Evolutionary conservation across 2,329 filamentous ascomycete species (phyloP).

Genomic region (Claviceps sorghi): DNA sequence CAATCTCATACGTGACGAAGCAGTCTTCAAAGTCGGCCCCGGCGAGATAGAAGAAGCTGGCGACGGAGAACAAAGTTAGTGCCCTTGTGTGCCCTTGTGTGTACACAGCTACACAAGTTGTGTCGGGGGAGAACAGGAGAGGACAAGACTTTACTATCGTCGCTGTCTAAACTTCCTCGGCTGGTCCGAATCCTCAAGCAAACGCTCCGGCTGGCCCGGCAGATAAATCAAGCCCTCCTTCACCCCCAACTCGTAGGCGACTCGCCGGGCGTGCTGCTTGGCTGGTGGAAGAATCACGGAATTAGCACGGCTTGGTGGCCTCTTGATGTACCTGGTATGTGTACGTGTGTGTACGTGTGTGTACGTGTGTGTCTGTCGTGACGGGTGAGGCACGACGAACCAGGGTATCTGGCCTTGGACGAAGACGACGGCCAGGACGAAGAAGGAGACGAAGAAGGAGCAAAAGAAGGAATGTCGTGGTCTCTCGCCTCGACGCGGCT

Average conservation of each 20-base stretch:
- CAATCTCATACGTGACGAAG: conserved; percentile 42
- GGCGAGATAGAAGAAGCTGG: conserved; percentile 44
- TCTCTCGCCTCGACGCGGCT: conserved; percentile 21
- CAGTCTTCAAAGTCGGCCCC: conserved; percentile 41
- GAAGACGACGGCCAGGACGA: not conserved
- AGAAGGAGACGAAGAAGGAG: not conserved
- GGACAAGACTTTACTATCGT: conserved; percentile 33
- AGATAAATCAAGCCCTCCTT: conserved; percentile 40
- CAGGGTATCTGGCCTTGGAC: conserved; percentile 21
- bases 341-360: not conserved
- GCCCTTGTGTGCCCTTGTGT: not conserved
- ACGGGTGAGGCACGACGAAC: conserved; percentile 9
- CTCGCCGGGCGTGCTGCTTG: conserved; percentile 42
- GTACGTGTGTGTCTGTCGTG: not conserved
- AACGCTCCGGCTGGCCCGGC: conserved; percentile 33
- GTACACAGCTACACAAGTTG: not conserved
- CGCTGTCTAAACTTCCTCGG: conserved; percentile 41
- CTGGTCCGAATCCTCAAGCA: conserved; percentile 46
- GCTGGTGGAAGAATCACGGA: conserved; percentile 20
- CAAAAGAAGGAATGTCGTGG: not conserved
- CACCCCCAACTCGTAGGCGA: conserved; percentile 34
- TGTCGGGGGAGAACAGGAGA: not conserved
- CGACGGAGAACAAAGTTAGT: not conserved
- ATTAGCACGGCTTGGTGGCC: not conserved
- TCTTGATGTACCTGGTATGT: not conserved